Conservation (phyloP, 2,329 filamentous ascomycete species). For the Zymoseptoria brevis region DNA sequence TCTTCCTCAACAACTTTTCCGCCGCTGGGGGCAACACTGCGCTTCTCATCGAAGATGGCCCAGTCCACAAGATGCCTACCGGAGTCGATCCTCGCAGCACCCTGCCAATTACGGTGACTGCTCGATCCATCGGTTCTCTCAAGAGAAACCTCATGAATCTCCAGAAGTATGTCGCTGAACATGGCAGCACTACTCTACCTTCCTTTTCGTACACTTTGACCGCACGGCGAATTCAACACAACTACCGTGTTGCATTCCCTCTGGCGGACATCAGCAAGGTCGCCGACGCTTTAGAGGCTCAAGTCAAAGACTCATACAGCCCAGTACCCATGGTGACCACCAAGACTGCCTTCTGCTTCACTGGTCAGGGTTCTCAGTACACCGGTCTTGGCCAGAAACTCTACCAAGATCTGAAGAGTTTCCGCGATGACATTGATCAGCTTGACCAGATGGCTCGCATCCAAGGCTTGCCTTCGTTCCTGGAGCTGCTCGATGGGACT, state of each 20-base stretch:
- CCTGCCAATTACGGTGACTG: constrained; percentile 44
- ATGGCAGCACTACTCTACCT: constrained; percentile 39
- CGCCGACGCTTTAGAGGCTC: constrained; percentile 38
- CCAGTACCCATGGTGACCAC: constrained; percentile 46
- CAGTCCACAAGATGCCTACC: constrained; percentile 34
- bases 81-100: constrained; percentile 40
- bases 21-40: constrained; percentile 48
- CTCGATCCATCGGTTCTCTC: constrained; percentile 43
- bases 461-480: constrained; percentile 42
- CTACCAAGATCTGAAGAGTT: constrained; percentile 41
- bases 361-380: constrained; percentile 47
- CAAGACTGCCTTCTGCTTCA: constrained; percentile 46
- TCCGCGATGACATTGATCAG: constrained; percentile 44
- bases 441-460: constrained; percentile 41
- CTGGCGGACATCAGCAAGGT: constrained; percentile 42
- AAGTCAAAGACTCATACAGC: constrained; percentile 44
- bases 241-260: constrained; percentile 44
- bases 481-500: constrained; percentile 42
- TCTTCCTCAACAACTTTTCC: constrained; percentile 48
- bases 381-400: constrained; percentile 44
- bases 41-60: constrained; percentile 45
- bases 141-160: constrained; percentile 45
- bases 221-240: constrained; percentile 47
- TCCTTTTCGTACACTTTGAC: constrained; percentile 47
- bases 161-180: constrained; percentile 39